Evolutionary conservation across 306 rosid species (phyloP).

Genomic region (Gastrolobium bilobum): DNA sequence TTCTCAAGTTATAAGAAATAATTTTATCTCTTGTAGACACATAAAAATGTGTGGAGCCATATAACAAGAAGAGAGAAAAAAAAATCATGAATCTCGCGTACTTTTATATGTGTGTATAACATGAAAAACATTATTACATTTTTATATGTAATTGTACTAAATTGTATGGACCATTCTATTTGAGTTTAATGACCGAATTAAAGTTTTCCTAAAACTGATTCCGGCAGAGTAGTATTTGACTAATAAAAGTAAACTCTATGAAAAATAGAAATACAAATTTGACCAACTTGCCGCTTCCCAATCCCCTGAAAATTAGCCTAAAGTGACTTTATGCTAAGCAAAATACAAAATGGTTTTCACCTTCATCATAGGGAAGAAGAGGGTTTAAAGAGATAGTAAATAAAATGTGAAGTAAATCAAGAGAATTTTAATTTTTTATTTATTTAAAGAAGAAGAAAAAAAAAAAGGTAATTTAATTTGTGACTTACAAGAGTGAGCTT

Average conservation of each 20-base stretch:
- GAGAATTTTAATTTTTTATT: neutral
- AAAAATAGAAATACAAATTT: neutral
- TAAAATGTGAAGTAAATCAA: neutral
- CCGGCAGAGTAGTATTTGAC: constrained; percentile 20
- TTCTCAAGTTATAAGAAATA: too few species aligned
- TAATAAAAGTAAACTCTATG: neutral
- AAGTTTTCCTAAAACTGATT: constrained; percentile 36
- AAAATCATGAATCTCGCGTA: too few species aligned
- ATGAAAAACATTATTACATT: too few species aligned
- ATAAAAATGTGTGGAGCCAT: too few species aligned
- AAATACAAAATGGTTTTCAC: neutral
- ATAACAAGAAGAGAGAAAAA: too few species aligned
- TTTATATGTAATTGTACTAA: neutral
- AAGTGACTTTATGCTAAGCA: neutral
- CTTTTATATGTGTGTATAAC: too few species aligned
- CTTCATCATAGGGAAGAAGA: neutral
- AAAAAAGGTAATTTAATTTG: neutral
- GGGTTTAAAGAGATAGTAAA: neutral
- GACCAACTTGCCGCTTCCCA: constrained; percentile 28
- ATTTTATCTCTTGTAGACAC: too few species aligned
- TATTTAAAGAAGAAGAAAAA: neutral
- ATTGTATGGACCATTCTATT: constrained; percentile 12
- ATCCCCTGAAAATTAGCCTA: constrained; percentile 1
- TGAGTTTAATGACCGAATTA: constrained; percentile 16
- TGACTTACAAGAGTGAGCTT: constrained; percentile 72